Percentiles rank a stretch among this genome's conserved stretches.
Conservation (phyloP, 257 asterid species). For the Fraxinus excelsior region DNA sequence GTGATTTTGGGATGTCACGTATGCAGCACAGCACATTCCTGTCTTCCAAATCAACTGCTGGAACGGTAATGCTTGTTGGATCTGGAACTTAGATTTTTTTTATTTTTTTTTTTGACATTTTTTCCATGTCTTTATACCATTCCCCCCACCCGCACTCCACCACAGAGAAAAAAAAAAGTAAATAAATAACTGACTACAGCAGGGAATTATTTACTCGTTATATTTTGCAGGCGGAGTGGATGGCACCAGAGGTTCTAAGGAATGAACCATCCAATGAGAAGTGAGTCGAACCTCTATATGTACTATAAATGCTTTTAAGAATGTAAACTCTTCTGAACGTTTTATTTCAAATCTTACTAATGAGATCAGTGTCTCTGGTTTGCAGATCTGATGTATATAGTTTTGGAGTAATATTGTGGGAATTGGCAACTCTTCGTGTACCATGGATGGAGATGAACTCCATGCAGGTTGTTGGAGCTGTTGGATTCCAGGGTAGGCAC, state of each 20-base stretch:
- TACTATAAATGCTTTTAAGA: constrained; percentile 3
- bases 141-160: background rate
- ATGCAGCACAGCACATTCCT: constrained; percentile 91
- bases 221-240: constrained; percentile 91
- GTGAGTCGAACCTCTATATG: constrained; percentile 49
- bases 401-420: constrained; percentile 95
- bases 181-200: background rate
- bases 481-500: constrained; percentile 87
- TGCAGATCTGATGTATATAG: constrained; percentile 95
- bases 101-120: background rate
- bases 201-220: constrained; percentile 17
- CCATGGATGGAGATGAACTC: constrained; percentile 99
- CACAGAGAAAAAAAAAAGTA: background rate
- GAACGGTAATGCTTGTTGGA: constrained; percentile 66
- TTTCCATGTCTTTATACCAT: background rate
- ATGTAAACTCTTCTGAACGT: background rate
- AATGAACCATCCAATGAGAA: constrained; percentile 94
- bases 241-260: constrained; percentile 97
- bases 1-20: constrained; percentile 97
- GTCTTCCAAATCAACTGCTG: constrained; percentile 93
- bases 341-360: constrained; percentile 16
- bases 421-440: constrained; percentile 81
- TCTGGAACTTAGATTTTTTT: constrained; percentile 14
- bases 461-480: constrained; percentile 99
- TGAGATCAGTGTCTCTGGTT: constrained; percentile 13